phyloP scores from a whole-genome alignment of 192 early-diverging fungal species.

The Paraglomus occultum region DNA sequence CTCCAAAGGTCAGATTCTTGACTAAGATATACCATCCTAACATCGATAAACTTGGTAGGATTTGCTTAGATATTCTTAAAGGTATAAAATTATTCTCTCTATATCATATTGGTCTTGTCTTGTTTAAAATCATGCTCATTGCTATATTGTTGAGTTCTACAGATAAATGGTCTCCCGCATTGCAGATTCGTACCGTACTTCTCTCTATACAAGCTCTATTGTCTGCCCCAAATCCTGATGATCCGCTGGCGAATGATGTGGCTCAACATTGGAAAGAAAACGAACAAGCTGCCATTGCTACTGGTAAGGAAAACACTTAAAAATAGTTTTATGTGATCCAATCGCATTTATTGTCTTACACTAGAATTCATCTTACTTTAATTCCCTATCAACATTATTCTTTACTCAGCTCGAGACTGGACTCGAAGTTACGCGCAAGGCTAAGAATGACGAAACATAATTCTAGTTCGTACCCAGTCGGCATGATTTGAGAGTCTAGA shows the following conservation, averaged over 20 bases:
- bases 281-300: slow-evolving; percentile 87
- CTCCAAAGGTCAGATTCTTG: slow-evolving; percentile 97
- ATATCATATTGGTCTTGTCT: background rate
- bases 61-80: slow-evolving; percentile 98
- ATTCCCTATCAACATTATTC: slow-evolving; percentile 19
- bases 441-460: background rate
- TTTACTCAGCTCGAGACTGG: slow-evolving; percentile 40
- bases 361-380: background rate
- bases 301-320: slow-evolving; percentile 40
- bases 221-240: slow-evolving; percentile 97
- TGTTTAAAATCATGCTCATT: slow-evolving; percentile 1
- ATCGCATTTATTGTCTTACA: background rate
- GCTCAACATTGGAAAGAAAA: slow-evolving; percentile 99
- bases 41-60: slow-evolving; percentile 97
- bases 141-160: background rate
- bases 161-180: slow-evolving; percentile 99
- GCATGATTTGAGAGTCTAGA: too few species aligned
- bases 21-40: slow-evolving; percentile 99
- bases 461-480: too few species aligned
- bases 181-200: slow-evolving; percentile 97
- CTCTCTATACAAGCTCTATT: slow-evolving; percentile 96
- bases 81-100: slow-evolving; percentile 45
- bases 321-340: background rate
- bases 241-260: slow-evolving; percentile 97
- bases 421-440: slow-evolving; percentile 41